phyloP scores from a whole-genome alignment of 768 basidiomycete genomes.

The Lactarius tabidus region DNA sequence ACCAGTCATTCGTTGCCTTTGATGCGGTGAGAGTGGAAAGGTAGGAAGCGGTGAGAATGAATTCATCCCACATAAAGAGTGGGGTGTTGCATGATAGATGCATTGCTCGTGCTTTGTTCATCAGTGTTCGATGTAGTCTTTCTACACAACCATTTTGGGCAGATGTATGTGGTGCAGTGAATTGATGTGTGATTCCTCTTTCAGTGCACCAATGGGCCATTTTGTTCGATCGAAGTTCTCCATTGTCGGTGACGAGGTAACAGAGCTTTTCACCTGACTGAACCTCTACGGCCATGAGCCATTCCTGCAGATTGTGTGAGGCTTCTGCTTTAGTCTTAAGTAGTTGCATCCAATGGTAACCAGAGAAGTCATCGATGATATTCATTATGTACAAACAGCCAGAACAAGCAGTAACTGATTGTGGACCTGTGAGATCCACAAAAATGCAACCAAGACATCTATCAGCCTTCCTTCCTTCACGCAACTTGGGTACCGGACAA shows the following conservation, averaged over 20 bases:
- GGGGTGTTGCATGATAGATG: neutral
- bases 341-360: neutral
- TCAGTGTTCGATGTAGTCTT: neutral
- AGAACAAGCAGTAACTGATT: neutral
- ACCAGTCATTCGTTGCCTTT: conserved; percentile 20
- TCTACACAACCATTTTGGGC: conserved; percentile 1
- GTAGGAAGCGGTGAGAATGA: neutral
- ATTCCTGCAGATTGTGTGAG: conserved; percentile 3
- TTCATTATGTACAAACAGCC: neutral
- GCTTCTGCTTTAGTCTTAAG: too few relatives aligned
- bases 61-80: conserved; percentile 4
- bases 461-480: neutral
- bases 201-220: neutral
- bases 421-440: neutral
- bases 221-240: neutral
- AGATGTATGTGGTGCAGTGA: conserved; percentile 9
- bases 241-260: neutral
- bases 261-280: neutral
- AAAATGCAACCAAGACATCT: neutral
- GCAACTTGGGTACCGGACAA: neutral
- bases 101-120: conserved; percentile 2
- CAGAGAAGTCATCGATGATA: neutral
- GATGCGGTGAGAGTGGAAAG: neutral
- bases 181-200: neutral
- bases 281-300: neutral